Conservation (phyloP, 73 alveolate species). For the Uronychia setigera region DNA sequence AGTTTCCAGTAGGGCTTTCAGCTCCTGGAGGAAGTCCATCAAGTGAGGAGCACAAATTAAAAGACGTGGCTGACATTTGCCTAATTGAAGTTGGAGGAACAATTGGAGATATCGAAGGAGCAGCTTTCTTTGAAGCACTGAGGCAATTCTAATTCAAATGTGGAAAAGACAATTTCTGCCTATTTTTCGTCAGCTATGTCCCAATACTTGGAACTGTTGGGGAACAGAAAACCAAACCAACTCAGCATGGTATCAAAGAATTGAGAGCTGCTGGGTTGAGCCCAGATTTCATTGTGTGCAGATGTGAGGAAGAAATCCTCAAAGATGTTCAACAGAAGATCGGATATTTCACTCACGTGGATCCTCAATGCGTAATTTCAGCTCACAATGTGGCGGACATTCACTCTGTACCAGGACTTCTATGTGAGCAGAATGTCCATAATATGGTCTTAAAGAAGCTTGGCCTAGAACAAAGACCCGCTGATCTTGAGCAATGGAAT, state of each 20-base stretch:
- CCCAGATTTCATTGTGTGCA: constrained; percentile 46
- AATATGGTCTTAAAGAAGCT: constrained; percentile 1
- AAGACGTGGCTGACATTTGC: constrained; percentile 58
- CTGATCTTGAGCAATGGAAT: neutral
- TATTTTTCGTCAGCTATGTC: constrained; percentile 54
- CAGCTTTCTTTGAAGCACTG: constrained; percentile 61
- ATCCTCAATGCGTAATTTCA: constrained; percentile 15
- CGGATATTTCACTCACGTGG: constrained; percentile 17
- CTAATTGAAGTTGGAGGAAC: constrained; percentile 80
- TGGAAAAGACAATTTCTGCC: constrained; percentile 51
- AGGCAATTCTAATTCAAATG: constrained; percentile 43
- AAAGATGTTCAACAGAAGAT: constrained; percentile 36
- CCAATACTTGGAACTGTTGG: constrained; percentile 40
- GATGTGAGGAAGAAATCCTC: constrained; percentile 40
- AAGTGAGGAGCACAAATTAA: neutral
- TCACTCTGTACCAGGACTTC: constrained; percentile 22
- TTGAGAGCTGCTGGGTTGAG: constrained; percentile 21
- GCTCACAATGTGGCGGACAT: constrained; percentile 32
- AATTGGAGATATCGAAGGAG: constrained; percentile 75
- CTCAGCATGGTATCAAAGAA: constrained; percentile 72
- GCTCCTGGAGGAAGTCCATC: neutral
- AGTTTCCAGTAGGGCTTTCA: constrained; percentile 7
- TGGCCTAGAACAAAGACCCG: neutral
- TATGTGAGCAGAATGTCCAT: constrained; percentile 1
- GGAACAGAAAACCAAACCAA: constrained; percentile 72